Base-by-base conservation (phyloP, 2,329 filamentous ascomycete genomes). In the Colletotrichum sp. region DNA sequence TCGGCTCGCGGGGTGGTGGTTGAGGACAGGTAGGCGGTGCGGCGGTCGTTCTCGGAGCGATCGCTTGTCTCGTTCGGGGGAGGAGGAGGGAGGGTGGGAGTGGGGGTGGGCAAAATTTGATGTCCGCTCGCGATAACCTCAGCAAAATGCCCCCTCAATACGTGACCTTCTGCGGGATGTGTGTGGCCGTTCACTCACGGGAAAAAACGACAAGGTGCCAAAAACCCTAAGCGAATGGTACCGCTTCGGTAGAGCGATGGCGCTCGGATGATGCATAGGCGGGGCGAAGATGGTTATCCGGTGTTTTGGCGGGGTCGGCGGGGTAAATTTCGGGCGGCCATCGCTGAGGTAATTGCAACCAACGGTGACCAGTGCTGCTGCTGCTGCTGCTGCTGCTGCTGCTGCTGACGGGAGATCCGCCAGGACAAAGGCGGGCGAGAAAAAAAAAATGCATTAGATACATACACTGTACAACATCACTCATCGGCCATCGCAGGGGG, bases 71-170 rank as follows among this genome's bases (percentile, higher is more conserved):
- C 69, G 60, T 48, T 48, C 68, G 73, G 39, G 27, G 68, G 34
- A 36, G 63, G 32, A 57, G 60, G 64, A 64, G 28, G 59, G 64
- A 64, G 44, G 63, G 44, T 22, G 44, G 72, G 68, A 15, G 59
- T 61, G 76, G 66, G 69, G 64, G 73, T 25, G 73, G 39, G 48
- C 55, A 52, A 75, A 77, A 74, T 74, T 77, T 77, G 76, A 69
- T 65, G 68, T 73, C 34, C 34, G 64, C 39, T 55, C 25, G 64
- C 64, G 64, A 67, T 67, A 67, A 25, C 34, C 32, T 59, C 27
- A 27, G 25, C 55, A 27, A 59, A 59, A 30, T 59, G 55, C 27
- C 44, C 44, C 44, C 44, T 52, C 44, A 52, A 52, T 52, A 52
- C 44, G 44, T 44, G 36, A 44, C 36, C 36, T 44, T 44, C 12